phyloP scores from a whole-genome alignment of 2,329 filamentous ascomycete genomes.

The Domatiomyces catenatus region DNA sequence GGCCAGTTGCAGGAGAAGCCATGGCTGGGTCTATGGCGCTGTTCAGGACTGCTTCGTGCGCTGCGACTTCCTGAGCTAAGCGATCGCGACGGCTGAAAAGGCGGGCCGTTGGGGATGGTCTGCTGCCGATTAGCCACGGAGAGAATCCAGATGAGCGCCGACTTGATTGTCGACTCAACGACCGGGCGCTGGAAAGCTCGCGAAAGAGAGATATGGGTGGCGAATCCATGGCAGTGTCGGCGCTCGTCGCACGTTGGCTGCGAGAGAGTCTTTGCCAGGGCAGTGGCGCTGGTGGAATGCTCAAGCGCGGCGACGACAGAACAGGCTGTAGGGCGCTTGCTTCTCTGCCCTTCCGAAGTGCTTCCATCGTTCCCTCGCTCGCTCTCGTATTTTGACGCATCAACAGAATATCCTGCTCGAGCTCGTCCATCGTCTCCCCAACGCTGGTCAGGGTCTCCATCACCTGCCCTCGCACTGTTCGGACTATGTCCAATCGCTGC shows the following conservation, averaged over 20 bases:
- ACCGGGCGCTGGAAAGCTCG: background rate
- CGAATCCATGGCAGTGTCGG: background rate
- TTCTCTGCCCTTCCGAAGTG: background rate
- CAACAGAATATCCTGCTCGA: background rate
- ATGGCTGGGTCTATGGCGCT: background rate
- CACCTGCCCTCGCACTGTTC: background rate
- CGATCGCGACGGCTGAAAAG: background rate
- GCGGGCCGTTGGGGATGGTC: background rate
- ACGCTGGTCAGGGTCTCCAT: background rate
- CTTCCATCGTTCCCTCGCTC: background rate
- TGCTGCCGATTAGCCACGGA: background rate
- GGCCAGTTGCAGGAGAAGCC: background rate
- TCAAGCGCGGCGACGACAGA: background rate
- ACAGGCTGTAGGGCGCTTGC: background rate
- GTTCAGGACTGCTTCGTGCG: background rate
- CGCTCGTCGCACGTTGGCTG: background rate
- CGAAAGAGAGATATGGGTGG: background rate
- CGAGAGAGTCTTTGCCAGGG: background rate
- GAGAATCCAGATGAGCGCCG: background rate
- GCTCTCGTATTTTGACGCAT: background rate
- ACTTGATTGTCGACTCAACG: background rate
- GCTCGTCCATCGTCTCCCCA: background rate
- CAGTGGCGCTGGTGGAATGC: background rate
- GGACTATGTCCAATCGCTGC: background rate
- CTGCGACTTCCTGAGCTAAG: background rate